Evolutionary conservation across 2,329 filamentous ascomycete genomes (phyloP), one percentile per base, ranked within the genome.

Genomic region (Talaromyces sp.): DNA sequence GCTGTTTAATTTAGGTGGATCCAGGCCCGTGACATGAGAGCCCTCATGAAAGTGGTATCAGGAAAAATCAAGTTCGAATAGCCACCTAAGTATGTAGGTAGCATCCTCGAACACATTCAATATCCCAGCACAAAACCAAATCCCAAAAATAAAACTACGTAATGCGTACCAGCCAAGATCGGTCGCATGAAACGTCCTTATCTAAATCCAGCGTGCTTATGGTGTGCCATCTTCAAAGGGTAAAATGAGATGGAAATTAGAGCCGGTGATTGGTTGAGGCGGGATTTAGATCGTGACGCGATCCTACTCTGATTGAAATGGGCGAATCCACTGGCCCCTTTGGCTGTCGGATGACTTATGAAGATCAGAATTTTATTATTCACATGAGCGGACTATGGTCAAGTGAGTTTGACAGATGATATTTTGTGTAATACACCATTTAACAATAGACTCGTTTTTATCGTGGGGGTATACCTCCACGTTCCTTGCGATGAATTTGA

Each of bases 281-380:
- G 19, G 24, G 31, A 31, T 62, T 54, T 62, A 45, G 47, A 62
- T 54, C 24, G 43, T 14, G 47, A 62, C 45, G 60, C 60, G 60
- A 62, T 62, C 60, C 60, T 62, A 62, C 60, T 52, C 60, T 62
- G 48, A n/a, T 39, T 43, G 16, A 33, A 54, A 54, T 33, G 31
- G 14, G 43, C 14, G n/a, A 39, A 62, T 43, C 47, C 41, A 61
- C 60, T n/a, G 11, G 31, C 43, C 58, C 57, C 22, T 48, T 60
- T 37, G 27, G 43, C 43, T 60, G 43, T 41, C 60, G 37, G 60
- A 41, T 47, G 45, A 62, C 60, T 62, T 41, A 14, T 13, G 11
- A 37, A 16, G 33, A 22, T 13, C 27, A 8, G 35, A 31, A 50
- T 22, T 27, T 11, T 13, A 31, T 13, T 37, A 62, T 19, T 41